Conservation (phyloP, 176 grass and related monocot genomes). For the Oryza longistaminata region DNA sequence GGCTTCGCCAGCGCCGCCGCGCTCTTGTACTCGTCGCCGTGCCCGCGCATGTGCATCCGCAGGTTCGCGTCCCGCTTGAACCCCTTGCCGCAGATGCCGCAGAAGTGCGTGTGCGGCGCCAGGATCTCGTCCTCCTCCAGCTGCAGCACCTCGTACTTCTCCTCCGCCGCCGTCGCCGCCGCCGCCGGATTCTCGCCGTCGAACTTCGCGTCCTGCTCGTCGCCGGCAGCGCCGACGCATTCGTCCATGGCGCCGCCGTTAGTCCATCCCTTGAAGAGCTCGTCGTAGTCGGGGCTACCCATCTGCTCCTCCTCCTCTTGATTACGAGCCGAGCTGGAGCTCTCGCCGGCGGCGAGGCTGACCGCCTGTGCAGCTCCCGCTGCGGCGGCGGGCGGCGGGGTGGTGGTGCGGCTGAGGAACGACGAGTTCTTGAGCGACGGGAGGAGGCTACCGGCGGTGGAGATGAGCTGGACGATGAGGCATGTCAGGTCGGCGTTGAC, state of each 20-base stretch:
- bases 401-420: slow-evolving; percentile 24
- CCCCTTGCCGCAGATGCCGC: slow-evolving; percentile 73
- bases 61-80: slow-evolving; percentile 85
- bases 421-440: slow-evolving; percentile 47
- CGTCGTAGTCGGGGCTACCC: slow-evolving; percentile 45
- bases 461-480: slow-evolving; percentile 73
- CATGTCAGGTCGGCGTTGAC: slow-evolving; percentile 61
- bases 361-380: slow-evolving; percentile 23
- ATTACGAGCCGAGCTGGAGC: slow-evolving; percentile 33
- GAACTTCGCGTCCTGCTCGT: slow-evolving; percentile 49
- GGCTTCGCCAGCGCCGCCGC: slow-evolving; percentile 71
- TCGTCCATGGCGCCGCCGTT: not conserved
- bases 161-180: not conserved
- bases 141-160: slow-evolving; percentile 66
- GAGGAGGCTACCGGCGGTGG: slow-evolving; percentile 64
- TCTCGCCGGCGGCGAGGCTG: slow-evolving; percentile 36
- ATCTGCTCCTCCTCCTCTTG: slow-evolving; percentile 16
- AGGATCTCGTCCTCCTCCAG: slow-evolving; percentile 82
- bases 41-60: slow-evolving; percentile 90
- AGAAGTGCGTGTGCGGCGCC: slow-evolving; percentile 77
- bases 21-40: slow-evolving; percentile 80
- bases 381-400: not conserved
- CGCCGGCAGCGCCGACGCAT: slow-evolving; percentile 13
- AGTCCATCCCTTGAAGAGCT: slow-evolving; percentile 53
- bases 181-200: slow-evolving; percentile 41